Evolutionary conservation across 805 yeast genomes (phyloP).

Genomic region (Barnettozyma wickerhamii): DNA sequence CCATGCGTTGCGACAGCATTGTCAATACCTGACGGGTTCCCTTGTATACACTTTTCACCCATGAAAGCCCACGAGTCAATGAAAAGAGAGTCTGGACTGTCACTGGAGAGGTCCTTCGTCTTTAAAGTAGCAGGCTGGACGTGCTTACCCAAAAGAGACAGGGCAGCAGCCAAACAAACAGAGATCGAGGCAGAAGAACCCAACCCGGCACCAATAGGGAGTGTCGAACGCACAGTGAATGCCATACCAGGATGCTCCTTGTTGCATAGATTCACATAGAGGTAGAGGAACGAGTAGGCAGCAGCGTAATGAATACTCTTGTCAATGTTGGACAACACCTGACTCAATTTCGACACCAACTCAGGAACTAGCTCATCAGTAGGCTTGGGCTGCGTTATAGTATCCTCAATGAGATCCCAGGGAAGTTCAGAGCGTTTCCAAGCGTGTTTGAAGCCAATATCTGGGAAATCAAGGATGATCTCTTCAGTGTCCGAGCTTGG

Average conservation of each 20-base stretch:
- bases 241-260: constrained; percentile 43
- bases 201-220: constrained; percentile 95
- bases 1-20: constrained; percentile 95
- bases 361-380: constrained; percentile 58
- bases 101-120: constrained; percentile 32
- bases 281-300: constrained; percentile 77
- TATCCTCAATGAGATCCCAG: constrained; percentile 37
- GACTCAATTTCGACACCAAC: constrained; percentile 45
- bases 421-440: constrained; percentile 67
- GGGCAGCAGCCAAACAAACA: constrained; percentile 76
- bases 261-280: constrained; percentile 57
- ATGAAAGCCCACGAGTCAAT: constrained; percentile 85
- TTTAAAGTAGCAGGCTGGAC: constrained; percentile 36
- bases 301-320: constrained; percentile 68
- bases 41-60: constrained; percentile 95
- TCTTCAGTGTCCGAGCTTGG: constrained; percentile 36
- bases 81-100: constrained; percentile 44
- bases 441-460: constrained; percentile 57
- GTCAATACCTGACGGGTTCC: constrained; percentile 95
- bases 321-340: constrained; percentile 39
- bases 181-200: constrained; percentile 92
- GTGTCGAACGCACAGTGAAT: constrained; percentile 71
- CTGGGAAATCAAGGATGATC: constrained; percentile 76
- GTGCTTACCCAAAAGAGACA: constrained; percentile 57
- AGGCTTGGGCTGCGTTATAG: constrained; percentile 24